Evolutionary conservation across 495 filamentous ascomycete species (phyloP).

Genomic region (Tuber umbilicatum): DNA sequence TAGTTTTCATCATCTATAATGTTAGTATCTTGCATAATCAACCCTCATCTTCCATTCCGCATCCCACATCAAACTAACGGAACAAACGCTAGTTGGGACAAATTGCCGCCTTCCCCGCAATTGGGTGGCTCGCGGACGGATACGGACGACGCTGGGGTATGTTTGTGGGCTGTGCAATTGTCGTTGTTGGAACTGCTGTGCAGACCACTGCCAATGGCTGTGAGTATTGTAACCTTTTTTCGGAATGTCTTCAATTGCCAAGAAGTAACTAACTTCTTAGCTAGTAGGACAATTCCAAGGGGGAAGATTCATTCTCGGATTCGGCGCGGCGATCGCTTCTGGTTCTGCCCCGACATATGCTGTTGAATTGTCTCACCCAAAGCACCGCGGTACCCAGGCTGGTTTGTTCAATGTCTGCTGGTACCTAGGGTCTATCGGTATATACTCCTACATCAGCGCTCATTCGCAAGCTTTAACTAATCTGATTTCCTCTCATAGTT

Average conservation of each 20-base stretch:
- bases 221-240: conserved; percentile 29
- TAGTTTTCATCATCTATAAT: conserved; percentile 52
- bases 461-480: background rate
- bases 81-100: conserved; percentile 40
- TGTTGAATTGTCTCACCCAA: conserved; percentile 58
- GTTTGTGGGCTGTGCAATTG: conserved; percentile 56
- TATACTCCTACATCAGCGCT: background rate
- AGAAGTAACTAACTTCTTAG: background rate
- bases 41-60: conserved; percentile 45
- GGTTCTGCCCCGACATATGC: conserved; percentile 59
- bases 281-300: conserved; percentile 30
- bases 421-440: conserved; percentile 52
- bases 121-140: conserved; percentile 57
- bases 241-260: background rate
- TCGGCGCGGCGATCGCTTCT: conserved; percentile 54
- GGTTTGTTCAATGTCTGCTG: conserved; percentile 59
- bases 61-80: conserved; percentile 44
- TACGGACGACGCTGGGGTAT: conserved; percentile 58
- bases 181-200: conserved; percentile 54
- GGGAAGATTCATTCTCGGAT: conserved; percentile 48
- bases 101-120: conserved; percentile 55
- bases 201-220: conserved; percentile 50
- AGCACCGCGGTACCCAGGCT: conserved; percentile 57
- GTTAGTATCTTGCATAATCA: conserved; percentile 45
- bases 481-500: background rate